Conservation (phyloP, 2,329 filamentous ascomycete species). For the Beauveria sp. region DNA sequence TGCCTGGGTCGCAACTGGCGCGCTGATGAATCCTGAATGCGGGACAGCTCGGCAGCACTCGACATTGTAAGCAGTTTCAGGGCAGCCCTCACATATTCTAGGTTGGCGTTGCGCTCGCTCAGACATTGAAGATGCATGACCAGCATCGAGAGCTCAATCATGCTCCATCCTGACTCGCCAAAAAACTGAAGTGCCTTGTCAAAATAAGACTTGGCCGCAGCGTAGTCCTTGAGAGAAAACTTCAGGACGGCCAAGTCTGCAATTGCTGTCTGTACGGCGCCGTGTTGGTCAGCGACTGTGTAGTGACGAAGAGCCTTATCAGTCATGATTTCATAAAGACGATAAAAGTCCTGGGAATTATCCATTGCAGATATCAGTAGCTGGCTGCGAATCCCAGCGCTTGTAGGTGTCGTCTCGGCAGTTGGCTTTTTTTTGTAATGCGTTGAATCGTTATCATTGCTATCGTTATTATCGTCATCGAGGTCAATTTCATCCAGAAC, state of each 20-base stretch:
- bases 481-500: conserved; percentile 53
- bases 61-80: conserved; percentile 67
- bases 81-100: conserved; percentile 71
- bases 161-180: conserved; percentile 67
- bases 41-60: conserved; percentile 45
- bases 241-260: conserved; percentile 83
- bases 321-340: conserved; percentile 68
- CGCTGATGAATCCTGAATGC: conserved; percentile 29
- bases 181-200: conserved; percentile 72
- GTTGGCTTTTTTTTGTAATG: background rate
- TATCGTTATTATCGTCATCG: conserved; percentile 30
- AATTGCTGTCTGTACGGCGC: conserved; percentile 69
- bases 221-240: conserved; percentile 66
- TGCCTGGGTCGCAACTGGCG: conserved; percentile 15
- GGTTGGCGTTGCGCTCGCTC: conserved; percentile 63
- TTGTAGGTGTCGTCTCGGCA: conserved; percentile 17
- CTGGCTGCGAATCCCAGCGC: conserved; percentile 33
- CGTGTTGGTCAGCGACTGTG: conserved; percentile 66
- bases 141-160: conserved; percentile 75
- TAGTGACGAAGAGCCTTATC: conserved; percentile 79
- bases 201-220: conserved; percentile 68
- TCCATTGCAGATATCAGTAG: conserved; percentile 54
- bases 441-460: conserved; percentile 13
- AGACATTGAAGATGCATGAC: conserved; percentile 80
- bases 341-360: conserved; percentile 56